Evolutionary conservation across 139 green algal genomes (phyloP).

Genomic region (Coelastrella sp.): DNA sequence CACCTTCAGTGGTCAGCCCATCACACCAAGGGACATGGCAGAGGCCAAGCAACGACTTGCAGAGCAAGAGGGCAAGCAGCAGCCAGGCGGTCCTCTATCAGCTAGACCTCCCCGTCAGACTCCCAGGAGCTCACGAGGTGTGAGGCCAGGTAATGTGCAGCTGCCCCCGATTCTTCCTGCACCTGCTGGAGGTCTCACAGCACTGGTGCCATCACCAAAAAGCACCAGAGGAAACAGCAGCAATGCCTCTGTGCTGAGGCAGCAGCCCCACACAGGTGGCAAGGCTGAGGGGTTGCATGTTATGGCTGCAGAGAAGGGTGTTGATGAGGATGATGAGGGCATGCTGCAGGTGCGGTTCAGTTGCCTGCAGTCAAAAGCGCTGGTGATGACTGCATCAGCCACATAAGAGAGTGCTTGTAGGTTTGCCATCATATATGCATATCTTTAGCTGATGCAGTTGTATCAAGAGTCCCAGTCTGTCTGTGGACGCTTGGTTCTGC

Average conservation of each 20-base stretch:
- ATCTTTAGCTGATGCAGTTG: too few species aligned
- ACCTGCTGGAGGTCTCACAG: background rate
- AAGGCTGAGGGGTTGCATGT: conserved; percentile 5
- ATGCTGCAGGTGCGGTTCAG: conserved; percentile 47
- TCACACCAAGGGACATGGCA: conserved; percentile 36
- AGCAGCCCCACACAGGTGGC: background rate
- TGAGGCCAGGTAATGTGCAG: background rate
- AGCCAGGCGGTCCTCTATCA: background rate
- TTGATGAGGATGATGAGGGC: conserved; percentile 15
- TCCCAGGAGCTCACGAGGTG: background rate
- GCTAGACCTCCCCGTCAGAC: background rate
- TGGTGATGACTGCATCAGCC: too few species aligned
- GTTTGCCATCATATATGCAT: too few species aligned
- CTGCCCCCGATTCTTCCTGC: background rate
- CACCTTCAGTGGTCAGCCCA: conserved; percentile 45
- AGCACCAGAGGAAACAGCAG: background rate
- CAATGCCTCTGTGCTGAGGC: background rate
- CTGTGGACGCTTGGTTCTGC: too few species aligned
- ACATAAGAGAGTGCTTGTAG: too few species aligned
- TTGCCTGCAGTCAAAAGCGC: too few species aligned
- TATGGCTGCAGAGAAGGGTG: background rate
- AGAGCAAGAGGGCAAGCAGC: conserved; percentile 23
- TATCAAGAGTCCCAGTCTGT: too few species aligned
- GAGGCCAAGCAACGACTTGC: conserved; percentile 36
- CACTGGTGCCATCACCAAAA: background rate